These are phyloP conservation scores for Coemansia sp. DNA, from an alignment of 371 early-diverging fungal genomes.

Conservation along the genomic window DNA sequence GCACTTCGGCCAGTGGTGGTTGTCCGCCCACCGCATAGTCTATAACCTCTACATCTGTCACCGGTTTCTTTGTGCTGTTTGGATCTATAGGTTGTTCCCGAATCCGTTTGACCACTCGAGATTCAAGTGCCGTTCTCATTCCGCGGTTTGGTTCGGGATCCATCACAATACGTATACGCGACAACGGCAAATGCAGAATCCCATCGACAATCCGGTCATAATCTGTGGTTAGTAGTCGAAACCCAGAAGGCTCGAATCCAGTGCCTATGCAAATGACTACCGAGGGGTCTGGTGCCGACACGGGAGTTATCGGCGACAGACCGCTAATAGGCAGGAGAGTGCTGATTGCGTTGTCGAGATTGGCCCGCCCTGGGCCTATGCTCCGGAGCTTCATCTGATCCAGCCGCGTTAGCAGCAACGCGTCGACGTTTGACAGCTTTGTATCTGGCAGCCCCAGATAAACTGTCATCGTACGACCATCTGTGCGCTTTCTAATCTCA, in stretches of 20 bases:
- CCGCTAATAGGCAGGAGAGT: conserved; percentile 45
- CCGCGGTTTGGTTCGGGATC: conserved; percentile 3
- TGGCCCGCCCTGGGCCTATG: conserved; percentile 42
- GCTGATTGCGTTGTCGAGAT: conserved; percentile 35
- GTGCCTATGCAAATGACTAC: conserved; percentile 42
- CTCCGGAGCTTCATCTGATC: conserved; percentile 41
- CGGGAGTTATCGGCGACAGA: background rate
- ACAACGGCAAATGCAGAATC: conserved; percentile 13
- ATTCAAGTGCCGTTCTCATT: conserved; percentile 8
- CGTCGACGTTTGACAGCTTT: conserved; percentile 31
- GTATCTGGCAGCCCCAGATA: conserved; percentile 32
- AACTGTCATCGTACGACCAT: conserved; percentile 20
- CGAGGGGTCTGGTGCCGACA: background rate
- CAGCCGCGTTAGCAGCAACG: conserved; percentile 33
- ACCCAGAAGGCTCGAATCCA: conserved; percentile 35
- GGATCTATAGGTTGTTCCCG: background rate
- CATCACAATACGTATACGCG: conserved; percentile 16
- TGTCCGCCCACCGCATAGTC: conserved; percentile 35
- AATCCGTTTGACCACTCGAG: conserved; percentile 19
- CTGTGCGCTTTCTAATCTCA: conserved; percentile 17
- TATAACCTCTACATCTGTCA: conserved; percentile 14
- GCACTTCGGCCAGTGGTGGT: conserved; percentile 22
- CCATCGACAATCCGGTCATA: conserved; percentile 26
- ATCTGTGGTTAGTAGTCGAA: conserved; percentile 21
- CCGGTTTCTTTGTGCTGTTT: background rate